These are phyloP conservation scores for Pholiota molesta DNA, from an alignment of 768 basidiomycete species.

Conservation along the genomic window DNA sequence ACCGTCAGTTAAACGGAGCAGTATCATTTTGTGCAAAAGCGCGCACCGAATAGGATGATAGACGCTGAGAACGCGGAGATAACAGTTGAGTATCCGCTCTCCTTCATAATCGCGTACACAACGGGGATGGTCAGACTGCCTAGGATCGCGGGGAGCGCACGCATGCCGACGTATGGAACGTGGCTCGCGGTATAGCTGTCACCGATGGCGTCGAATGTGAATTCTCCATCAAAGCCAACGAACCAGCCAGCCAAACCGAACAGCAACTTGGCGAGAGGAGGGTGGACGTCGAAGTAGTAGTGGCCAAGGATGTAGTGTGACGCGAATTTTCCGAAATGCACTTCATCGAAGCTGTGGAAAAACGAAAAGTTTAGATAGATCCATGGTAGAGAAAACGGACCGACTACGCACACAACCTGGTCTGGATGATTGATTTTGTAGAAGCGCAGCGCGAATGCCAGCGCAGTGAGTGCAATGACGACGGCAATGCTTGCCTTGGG, in stretches of 20 bases:
- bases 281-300: conserved; percentile 99
- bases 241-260: conserved; percentile 96
- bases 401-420: conserved; percentile 81
- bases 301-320: conserved; percentile 89
- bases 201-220: conserved; percentile 93
- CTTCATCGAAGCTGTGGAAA: conserved; percentile 86
- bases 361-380: background rate
- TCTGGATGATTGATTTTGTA: conserved; percentile 95
- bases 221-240: conserved; percentile 93
- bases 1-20: background rate
- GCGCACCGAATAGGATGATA: conserved; percentile 86
- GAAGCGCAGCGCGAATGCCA: conserved; percentile 86
- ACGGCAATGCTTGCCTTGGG: conserved; percentile 61
- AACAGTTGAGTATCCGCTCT: conserved; percentile 92
- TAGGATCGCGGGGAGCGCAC: conserved; percentile 89
- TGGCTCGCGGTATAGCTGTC: conserved; percentile 86
- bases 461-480: conserved; percentile 65
- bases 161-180: conserved; percentile 94
- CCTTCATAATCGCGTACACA: conserved; percentile 97
- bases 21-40: background rate
- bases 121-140: conserved; percentile 90
- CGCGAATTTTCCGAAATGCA: conserved; percentile 98
- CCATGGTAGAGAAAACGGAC: conserved; percentile 3
- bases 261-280: conserved; percentile 94
- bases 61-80: conserved; percentile 89